Conservation (phyloP, 164 flowering plant species). For the Tinospora cordifolia region DNA sequence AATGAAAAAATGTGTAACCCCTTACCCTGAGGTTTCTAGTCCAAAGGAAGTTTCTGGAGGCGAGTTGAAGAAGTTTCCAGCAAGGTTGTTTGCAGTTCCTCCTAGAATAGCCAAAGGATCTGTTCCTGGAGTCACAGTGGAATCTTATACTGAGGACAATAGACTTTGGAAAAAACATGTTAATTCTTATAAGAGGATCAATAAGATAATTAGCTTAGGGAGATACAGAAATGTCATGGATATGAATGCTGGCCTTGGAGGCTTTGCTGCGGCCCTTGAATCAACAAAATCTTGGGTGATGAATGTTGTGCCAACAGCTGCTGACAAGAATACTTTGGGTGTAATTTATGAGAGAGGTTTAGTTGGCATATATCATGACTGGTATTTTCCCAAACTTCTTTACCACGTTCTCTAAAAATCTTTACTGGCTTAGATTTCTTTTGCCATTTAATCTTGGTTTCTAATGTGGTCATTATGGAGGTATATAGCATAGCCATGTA, state of each 20-base stretch:
- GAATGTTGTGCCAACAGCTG: constrained; percentile 80
- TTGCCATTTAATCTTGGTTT: no score
- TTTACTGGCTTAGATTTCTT: no score
- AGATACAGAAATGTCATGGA: constrained; percentile 81
- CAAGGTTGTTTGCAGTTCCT: constrained; percentile 64
- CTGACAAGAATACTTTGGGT: constrained; percentile 56
- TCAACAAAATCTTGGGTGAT: constrained; percentile 82
- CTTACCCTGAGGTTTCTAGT: constrained; percentile 47
- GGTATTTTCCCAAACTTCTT: constrained; percentile 32
- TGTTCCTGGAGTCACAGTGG: constrained; percentile 51
- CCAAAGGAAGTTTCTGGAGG: constrained; percentile 67
- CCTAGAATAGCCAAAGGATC: constrained; percentile 57
- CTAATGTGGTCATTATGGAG: no score
- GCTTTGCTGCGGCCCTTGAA: constrained; percentile 77
- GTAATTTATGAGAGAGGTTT: constrained; percentile 77
- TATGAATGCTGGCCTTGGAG: constrained; percentile 88
- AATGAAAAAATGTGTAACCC: constrained; percentile 61
- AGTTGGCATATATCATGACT: constrained; percentile 86
- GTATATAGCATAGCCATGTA: no score
- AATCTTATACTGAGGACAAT: constrained; percentile 57
- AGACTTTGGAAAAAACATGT: constrained; percentile 73
- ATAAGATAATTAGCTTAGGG: constrained; percentile 48
- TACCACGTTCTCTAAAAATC: background rate
- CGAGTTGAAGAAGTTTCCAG: constrained; percentile 68
- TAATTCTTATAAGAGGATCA: constrained; percentile 54